Base-by-base conservation (phyloP, 768 basidiomycete genomes). In the Hericium erinaceus region DNA sequence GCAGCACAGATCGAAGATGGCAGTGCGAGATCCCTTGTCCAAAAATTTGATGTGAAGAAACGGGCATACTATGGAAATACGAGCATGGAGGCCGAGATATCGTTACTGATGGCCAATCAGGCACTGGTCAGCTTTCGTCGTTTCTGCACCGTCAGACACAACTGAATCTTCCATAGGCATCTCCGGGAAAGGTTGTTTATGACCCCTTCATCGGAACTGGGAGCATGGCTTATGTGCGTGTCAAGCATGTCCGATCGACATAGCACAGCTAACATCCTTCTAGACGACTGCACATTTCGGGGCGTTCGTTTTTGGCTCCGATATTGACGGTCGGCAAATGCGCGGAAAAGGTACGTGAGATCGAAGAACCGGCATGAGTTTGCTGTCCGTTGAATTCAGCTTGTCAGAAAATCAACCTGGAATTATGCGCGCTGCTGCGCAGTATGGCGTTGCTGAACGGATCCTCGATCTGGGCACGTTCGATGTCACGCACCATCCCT, bases 291-390 rank as follows among this genome's bases (percentile, higher is more conserved):
- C 93, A 0, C 79, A 92, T 65, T 98, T 95, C 63, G 97, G 97
- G 2, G 87, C 94, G 0, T 70, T 83, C 26, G 81, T 94, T 0
- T 84, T 89, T 56, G 97, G 95, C 16, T 94, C 92, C 16, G 97
- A 98, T 68, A 98, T 99, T 52, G 95, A 98, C 66, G 97, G 97
- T 0, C 79, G 97, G 44, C 95, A 98, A 68, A 95, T 98, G 88
- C 77, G 93, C 59, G 97, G 97, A 16, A 95, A 92, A 79, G 81
- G 93, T 87, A 61, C 55, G 71, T 60, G 6, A 7, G 16, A 4
- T 39, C 26, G 16, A 16, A n/a, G 44, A 8, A 54, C 44, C 37
- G n/a, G 49, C 11, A 12, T 13, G 13, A 24, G 2, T 2, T 56
- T 4, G 39, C 7, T 5, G 9, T 40, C 48, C 10, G 54, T 64